phyloP scores from a whole-genome alignment of 225 moss, liverwort and hornwort genomes.

The Bryum argenteum region DNA sequence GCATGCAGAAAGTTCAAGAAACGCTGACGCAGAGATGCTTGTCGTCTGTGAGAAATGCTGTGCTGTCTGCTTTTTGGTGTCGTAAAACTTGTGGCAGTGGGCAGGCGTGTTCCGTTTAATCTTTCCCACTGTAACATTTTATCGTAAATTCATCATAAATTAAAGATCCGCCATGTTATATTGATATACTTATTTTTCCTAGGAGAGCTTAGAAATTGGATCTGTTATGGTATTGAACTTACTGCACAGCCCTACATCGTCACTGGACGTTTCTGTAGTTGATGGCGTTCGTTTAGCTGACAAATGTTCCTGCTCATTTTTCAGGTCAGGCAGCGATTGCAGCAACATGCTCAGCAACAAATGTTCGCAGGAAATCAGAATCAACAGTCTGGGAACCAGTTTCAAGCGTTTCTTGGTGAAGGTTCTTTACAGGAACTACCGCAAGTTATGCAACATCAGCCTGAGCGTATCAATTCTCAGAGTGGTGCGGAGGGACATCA shows the following conservation, averaged over 20 bases:
- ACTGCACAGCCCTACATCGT: conserved; percentile 6
- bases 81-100: conserved; percentile 39
- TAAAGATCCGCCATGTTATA: not conserved
- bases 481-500: conserved; percentile 62
- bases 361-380: conserved; percentile 62
- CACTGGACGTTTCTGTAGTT: conserved; percentile 11
- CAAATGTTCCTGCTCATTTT: conserved; percentile 23
- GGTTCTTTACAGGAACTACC: conserved; percentile 85
- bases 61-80: conserved; percentile 61
- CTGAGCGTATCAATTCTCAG: conserved; percentile 67
- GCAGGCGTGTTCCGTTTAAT: conserved; percentile 48
- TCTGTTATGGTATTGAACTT: conserved; percentile 11
- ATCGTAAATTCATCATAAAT: not conserved
- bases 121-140: conserved; percentile 25
- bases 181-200: not conserved
- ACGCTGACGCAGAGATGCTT: conserved; percentile 55
- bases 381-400: conserved; percentile 79
- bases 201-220: not conserved
- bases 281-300: conserved; percentile 6
- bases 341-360: conserved; percentile 75
- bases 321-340: conserved; percentile 68
- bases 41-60: conserved; percentile 53
- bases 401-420: conserved; percentile 85
- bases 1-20: conserved; percentile 56
- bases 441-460: conserved; percentile 72